Evolutionary conservation across 2,329 filamentous ascomycete species (phyloP).

Genomic region (Fusarium pininemorale): DNA sequence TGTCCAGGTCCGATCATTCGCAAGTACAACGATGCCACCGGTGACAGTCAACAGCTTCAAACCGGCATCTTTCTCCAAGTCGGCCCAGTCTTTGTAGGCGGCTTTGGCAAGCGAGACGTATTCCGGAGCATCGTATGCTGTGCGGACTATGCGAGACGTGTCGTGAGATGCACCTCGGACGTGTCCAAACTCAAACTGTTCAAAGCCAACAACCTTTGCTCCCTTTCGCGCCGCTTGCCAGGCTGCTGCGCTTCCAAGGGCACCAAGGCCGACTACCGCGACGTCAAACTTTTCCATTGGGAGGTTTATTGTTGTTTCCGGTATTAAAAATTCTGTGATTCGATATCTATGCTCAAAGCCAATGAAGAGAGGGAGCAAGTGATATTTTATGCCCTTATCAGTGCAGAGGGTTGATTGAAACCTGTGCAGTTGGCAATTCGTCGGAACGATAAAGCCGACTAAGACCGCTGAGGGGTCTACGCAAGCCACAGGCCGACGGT

Average conservation of each 20-base stretch:
- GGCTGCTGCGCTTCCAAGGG: background rate
- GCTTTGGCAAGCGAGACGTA: conserved; percentile 1
- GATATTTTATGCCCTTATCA: background rate
- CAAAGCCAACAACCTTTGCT: background rate
- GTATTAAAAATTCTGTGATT: background rate
- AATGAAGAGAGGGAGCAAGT: fast-evolving
- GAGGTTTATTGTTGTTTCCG: background rate
- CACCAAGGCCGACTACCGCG: background rate
- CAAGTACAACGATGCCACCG: background rate
- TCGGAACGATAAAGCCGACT: background rate
- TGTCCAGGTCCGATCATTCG: background rate
- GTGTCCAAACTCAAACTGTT: conserved; percentile 2
- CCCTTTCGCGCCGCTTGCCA: background rate
- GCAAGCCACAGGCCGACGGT: background rate
- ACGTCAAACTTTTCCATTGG: background rate
- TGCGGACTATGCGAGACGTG: background rate
- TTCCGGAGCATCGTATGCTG: background rate
- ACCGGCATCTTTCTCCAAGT: background rate
- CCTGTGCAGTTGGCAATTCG: no score
- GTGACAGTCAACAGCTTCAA: background rate
- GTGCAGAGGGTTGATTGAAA: background rate
- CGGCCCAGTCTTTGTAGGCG: background rate
- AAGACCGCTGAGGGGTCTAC: background rate
- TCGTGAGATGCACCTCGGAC: conserved; percentile 2
- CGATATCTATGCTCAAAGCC: background rate